Base-by-base conservation (phyloP, 2,329 filamentous ascomycete genomes). In the Claviceps capensis region DNA sequence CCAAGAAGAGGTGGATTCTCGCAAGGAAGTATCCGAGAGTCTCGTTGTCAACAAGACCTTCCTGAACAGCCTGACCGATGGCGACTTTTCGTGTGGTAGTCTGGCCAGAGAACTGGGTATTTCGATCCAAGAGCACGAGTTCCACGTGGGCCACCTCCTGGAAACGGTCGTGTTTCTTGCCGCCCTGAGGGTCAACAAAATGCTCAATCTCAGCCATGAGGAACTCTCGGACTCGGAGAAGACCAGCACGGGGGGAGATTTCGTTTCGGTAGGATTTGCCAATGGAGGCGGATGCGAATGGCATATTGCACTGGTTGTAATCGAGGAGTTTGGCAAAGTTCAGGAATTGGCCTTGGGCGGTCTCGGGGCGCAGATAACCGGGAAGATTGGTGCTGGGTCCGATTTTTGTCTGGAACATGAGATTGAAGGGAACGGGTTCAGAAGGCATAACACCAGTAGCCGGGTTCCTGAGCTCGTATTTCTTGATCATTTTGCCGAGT, bases 191-290 rank as follows among this genome's bases (percentile, higher is more conserved):
- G 63, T 98, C 93, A 59, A 98, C 93, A 65, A 88, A 98, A 69
- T 98, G 93, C 74, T 98, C 93, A 61, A 98, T 95, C 72, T 98
- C 93, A 23, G 91, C 93, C 93, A 98, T 97, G 61, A 96, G 72
- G 72, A 98, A 97, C 69, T 98, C 93, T 61, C 93, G 87, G 44
- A 98, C 93, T 61, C 93, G 86, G 53, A 98, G 73, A 42, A 98
- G 82, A 70, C 93, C 93, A 57, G 88, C 81, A 52, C 93, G 82
- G 9, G 93, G 93, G 0, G 93, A 96, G 61, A 98, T 96, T 66
- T 98, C 93, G 67, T 98, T 98, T 62, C 93, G 83, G 79, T 95
- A 97, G 1, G 91, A 96, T 72, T 95, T 95, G 70, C 93, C 93
- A 66, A 98, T 94, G 41, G 88, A 95, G 47, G 93, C 93, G 48